These are phyloP conservation scores for Arthrobotrys entomopaga DNA, from an alignment of 2,329 filamentous ascomycete genomes.

Conservation along the genomic window DNA sequence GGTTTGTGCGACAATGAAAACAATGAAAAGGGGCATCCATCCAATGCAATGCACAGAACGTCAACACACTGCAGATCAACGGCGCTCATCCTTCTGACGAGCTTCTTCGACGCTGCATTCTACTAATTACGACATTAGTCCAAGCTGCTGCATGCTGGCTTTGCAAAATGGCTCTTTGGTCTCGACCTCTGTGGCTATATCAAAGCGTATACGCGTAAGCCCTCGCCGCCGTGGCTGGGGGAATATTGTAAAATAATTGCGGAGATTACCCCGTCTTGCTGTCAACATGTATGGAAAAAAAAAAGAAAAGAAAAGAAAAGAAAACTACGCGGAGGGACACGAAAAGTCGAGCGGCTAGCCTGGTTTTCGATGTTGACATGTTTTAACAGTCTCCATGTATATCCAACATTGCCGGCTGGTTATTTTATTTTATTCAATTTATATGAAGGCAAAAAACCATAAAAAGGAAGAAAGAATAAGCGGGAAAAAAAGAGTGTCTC, in stretches of 20 bases:
- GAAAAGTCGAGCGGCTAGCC: neutral
- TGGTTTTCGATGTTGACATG: neutral
- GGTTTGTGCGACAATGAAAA: slow-evolving; percentile 37
- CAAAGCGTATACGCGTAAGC: slow-evolving; percentile 1
- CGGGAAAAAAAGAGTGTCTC: slow-evolving; percentile 12
- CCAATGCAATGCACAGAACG: slow-evolving; percentile 18
- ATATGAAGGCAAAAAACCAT: no score
- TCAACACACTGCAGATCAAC: slow-evolving; percentile 25
- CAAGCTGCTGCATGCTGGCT: neutral
- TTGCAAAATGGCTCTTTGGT: neutral
- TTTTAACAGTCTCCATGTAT: neutral
- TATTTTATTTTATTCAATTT: no score
- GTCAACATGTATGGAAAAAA: no score
- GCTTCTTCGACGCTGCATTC: neutral
- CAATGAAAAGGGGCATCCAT: slow-evolving; percentile 8
- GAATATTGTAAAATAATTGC: neutral
- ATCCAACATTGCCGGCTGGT: no score
- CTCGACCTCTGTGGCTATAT: neutral
- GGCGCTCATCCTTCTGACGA: neutral
- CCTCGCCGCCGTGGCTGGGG: slow-evolving; percentile 1
- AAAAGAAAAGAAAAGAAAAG: no score
- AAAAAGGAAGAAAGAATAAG: no score
- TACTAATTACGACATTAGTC: neutral
- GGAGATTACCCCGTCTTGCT: no score
- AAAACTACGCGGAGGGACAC: slow-evolving; percentile 13